Evolutionary conservation across 257 asterid genomes (phyloP).

Genomic region (Solanum paucissectum): DNA sequence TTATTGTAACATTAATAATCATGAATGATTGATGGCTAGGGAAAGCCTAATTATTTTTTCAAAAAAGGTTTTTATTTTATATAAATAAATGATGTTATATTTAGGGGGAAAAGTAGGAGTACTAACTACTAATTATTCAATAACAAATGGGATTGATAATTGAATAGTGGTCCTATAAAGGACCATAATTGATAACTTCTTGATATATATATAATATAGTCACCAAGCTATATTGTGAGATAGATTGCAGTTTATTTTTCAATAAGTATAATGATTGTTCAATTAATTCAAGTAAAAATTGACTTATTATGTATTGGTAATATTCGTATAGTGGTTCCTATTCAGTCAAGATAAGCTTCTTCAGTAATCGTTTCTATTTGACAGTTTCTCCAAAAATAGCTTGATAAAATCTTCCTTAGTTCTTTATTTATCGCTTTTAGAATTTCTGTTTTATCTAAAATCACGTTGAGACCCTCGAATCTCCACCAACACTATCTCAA

Average conservation of each 20-base stretch:
- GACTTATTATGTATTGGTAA: not conserved
- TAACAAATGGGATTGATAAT: slow-evolving; percentile 28
- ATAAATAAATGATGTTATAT: not conserved
- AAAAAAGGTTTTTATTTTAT: not conserved
- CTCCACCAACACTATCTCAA: not conserved
- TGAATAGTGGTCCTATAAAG: slow-evolving; percentile 52
- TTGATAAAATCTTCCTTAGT: not conserved
- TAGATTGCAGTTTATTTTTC: not conserved
- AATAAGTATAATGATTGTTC: not conserved
- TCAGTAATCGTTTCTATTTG: not conserved
- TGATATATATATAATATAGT: not conserved
- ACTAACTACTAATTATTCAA: not conserved
- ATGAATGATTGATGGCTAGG: not conserved
- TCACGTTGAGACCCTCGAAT: not conserved
- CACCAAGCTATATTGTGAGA: not conserved
- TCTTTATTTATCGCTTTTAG: too few relatives aligned
- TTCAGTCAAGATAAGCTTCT: too few relatives aligned
- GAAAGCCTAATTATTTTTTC: not conserved
- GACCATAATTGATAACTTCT: slow-evolving; percentile 20
- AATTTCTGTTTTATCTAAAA: not conserved
- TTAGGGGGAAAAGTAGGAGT: not conserved
- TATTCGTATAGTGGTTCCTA: not conserved
- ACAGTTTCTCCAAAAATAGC: too few relatives aligned
- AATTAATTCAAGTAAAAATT: not conserved
- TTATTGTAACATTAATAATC: not conserved